Evolutionary conservation across 2,329 filamentous ascomycete species (phyloP), one percentile per base, ranked within the genome.

Genomic region (Colletotrichum costaricense): DNA sequence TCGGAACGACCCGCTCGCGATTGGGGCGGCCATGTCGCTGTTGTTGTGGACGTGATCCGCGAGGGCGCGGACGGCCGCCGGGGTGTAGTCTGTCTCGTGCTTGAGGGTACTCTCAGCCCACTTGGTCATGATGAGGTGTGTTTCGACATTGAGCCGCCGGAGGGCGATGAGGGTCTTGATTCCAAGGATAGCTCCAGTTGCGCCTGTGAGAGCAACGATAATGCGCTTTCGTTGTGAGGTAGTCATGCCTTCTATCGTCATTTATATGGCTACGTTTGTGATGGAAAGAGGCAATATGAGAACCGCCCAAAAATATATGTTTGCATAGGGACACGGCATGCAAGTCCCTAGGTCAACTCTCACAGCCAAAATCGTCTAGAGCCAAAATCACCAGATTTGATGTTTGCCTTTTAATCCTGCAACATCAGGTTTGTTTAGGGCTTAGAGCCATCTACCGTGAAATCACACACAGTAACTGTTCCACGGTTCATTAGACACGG

Each of bases 151-250:
- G 11, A 87, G 80, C 0, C 76, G 74, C 1, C 83, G 83, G 0
- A 88, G 81, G 3, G 80, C 78, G 7, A 80, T 78, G 5, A 88
- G 83, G 0, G 83, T 76, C 16, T 81, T 82, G 69, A 88, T 85
- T 1, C 81, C 86, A 7, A 84, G 79, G 2, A 82, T 76, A 2
- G 86, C 80, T 3, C 87, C 86, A 0, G 87, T 88, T 1, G 87
- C 86, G 3, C 86, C 87, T 2, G 87, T 88, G 55, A 88, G 84
- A 22, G 81, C 87, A 7, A 88, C 81, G 2, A 88, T 81, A 63
- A 88, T 86, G 11, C 80, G 77, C 33, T 78, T 78, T 54, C 74
- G 75, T 22, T 72, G 69, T 66, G 59, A 22, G 2, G 35, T 42
- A 30, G 8, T 30, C 30, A 30, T 30, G 30, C 30, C 7, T 30